A percentile compares a stretch with the other conserved stretches of the same genome.
Evolutionary conservation across 345 rosid species (phyloP).

Genomic region (Eucalyptus rudis): DNA sequence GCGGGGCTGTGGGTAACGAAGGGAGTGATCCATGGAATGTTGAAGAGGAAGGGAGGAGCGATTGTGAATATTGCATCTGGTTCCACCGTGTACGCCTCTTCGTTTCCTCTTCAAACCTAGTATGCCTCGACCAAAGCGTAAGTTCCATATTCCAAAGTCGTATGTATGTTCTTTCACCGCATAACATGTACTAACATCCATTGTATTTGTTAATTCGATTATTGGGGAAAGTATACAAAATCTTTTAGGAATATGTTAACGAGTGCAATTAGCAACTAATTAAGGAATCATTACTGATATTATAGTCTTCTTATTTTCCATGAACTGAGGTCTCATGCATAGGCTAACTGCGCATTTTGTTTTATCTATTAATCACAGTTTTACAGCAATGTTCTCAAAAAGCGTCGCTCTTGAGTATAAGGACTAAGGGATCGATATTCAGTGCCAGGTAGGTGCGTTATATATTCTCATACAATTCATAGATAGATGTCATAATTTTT

Average conservation of each 20-base stretch:
- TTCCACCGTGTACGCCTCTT: slow-evolving; percentile 11
- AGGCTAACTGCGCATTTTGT: neutral
- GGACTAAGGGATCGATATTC: slow-evolving; percentile 30
- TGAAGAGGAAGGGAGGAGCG: slow-evolving; percentile 34
- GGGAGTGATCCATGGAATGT: slow-evolving; percentile 24
- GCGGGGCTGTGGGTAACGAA: slow-evolving; percentile 19
- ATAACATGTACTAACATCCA: neutral
- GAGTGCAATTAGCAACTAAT: neutral
- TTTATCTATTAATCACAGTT: slow-evolving; percentile 1
- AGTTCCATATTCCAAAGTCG: neutral
- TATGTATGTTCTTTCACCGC: neutral
- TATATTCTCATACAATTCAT: neutral
- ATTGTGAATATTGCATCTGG: slow-evolving; percentile 37
- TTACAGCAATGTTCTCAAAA: slow-evolving; percentile 28
- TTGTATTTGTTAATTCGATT: neutral
- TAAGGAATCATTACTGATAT: neutral
- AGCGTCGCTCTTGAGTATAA: slow-evolving; percentile 22
- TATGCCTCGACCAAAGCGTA: slow-evolving; percentile 41
- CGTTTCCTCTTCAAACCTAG: slow-evolving; percentile 9
- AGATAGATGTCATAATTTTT: neutral
- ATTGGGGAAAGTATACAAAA: neutral
- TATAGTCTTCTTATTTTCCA: neutral
- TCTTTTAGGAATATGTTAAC: neutral
- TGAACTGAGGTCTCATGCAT: neutral
- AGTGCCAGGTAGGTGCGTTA: slow-evolving; percentile 22